phyloP scores from a whole-genome alignment of 2,329 filamentous ascomycete species.

The Cladosporium sp. region DNA sequence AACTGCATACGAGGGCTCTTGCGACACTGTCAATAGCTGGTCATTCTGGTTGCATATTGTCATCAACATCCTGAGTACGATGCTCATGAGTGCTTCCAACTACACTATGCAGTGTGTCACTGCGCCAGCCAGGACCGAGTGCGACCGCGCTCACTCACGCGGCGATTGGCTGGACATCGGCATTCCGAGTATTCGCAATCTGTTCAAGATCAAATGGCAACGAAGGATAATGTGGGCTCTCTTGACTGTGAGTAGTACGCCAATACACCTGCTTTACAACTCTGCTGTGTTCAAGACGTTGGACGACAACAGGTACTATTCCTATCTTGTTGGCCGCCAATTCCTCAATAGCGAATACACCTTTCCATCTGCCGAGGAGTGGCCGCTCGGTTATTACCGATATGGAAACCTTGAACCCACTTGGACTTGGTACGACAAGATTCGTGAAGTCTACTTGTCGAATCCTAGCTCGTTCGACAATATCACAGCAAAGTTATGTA shows the following conservation, averaged over 20 bases:
- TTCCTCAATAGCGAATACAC: too few relatives aligned
- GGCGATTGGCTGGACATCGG: slow-evolving; percentile 45
- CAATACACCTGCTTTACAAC: slow-evolving; percentile 36
- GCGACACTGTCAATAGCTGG: slow-evolving; percentile 16
- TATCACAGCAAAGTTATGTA: too few relatives aligned
- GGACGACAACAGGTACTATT: too few relatives aligned
- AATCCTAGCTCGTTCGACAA: too few relatives aligned
- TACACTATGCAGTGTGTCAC: slow-evolving; percentile 51
- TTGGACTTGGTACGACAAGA: too few relatives aligned
- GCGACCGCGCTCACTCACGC: slow-evolving; percentile 45
- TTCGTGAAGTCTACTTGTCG: too few relatives aligned
- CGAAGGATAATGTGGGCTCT: slow-evolving; percentile 23
- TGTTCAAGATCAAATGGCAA: slow-evolving; percentile 23
- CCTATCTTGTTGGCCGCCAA: too few relatives aligned
- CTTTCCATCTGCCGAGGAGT: too few relatives aligned
- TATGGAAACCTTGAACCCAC: too few relatives aligned
- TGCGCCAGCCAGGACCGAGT: slow-evolving; percentile 46
- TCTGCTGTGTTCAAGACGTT: slow-evolving; percentile 23
- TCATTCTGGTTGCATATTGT: slow-evolving; percentile 36
- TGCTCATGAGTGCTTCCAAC: slow-evolving; percentile 45
- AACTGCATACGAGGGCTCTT: slow-evolving; percentile 20
- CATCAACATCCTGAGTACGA: slow-evolving; percentile 46
- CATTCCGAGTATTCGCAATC: slow-evolving; percentile 39
- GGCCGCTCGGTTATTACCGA: too few relatives aligned
- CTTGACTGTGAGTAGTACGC: slow-evolving; percentile 30